phyloP scores from a whole-genome alignment of 257 asterid species.

The Salvia hispanica region DNA sequence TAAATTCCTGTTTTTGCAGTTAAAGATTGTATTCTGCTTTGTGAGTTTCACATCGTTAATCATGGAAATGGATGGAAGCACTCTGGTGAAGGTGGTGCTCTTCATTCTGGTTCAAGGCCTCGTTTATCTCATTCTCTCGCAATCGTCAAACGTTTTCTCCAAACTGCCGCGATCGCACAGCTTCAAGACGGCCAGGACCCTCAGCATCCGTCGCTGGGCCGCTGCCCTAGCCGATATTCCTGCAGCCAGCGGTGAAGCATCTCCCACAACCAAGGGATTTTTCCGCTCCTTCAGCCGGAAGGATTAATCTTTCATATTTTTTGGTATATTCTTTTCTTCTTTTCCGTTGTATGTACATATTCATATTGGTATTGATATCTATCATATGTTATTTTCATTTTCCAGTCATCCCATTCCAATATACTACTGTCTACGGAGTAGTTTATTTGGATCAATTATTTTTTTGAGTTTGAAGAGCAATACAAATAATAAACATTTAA shows the following conservation, averaged over 20 bases:
- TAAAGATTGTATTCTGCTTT: neutral
- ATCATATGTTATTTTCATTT: no score
- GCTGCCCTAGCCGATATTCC: conserved; percentile 65
- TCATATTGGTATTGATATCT: no score
- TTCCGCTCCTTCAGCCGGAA: conserved; percentile 44
- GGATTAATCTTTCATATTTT: conserved; percentile 8
- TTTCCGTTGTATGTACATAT: no score
- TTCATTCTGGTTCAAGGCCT: conserved; percentile 66
- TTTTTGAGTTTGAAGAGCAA: no score
- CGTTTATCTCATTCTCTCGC: conserved; percentile 60
- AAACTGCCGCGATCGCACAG: conserved; percentile 51
- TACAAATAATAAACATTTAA: no score
- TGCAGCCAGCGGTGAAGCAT: conserved; percentile 53
- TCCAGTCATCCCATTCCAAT: no score
- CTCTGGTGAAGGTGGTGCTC: conserved; percentile 52
- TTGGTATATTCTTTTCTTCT: no score
- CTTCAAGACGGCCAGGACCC: conserved; percentile 58
- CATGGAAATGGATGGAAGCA: conserved; percentile 43
- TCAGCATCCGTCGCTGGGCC: conserved; percentile 76
- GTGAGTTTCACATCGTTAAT: neutral
- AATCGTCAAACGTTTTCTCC: conserved; percentile 69
- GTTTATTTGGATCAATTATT: no score
- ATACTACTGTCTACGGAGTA: no score
- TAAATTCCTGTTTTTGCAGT: neutral
- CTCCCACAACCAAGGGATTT: conserved; percentile 41